These are phyloP conservation scores for Eutrema yunnanense DNA, from an alignment of 345 rosid genomes.

Conservation along the genomic window DNA sequence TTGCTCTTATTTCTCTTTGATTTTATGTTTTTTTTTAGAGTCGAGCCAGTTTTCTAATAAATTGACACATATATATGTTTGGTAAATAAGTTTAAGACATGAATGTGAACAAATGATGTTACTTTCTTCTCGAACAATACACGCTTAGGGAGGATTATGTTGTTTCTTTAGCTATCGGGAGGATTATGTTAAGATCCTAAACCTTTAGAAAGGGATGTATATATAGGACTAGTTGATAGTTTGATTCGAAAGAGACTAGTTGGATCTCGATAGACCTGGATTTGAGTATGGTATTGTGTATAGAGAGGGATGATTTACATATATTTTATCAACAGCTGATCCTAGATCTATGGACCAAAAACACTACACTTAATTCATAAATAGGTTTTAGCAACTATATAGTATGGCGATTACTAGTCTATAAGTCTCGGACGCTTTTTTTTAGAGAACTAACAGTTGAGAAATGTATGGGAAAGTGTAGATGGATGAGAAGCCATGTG, in stretches of 20 bases:
- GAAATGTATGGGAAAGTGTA: slow-evolving; percentile 8
- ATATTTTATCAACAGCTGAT: background rate
- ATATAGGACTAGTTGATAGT: background rate
- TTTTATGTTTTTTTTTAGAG: background rate
- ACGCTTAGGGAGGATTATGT: background rate
- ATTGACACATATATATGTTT: background rate
- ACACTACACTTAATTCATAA: background rate
- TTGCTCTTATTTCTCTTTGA: background rate
- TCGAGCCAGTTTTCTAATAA: background rate
- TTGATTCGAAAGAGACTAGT: background rate
- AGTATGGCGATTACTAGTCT: background rate
- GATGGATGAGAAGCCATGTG: slow-evolving; percentile 24
- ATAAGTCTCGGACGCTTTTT: background rate
- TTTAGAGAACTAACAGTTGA: background rate
- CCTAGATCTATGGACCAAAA: background rate
- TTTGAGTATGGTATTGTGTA: background rate
- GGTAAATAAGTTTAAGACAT: background rate
- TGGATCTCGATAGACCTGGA: background rate
- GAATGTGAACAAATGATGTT: background rate
- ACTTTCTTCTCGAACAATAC: background rate
- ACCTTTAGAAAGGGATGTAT: no score
- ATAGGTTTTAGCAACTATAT: background rate
- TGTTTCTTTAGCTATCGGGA: background rate
- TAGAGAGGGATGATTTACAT: background rate
- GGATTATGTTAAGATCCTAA: no score